A percentile compares a stretch with the other conserved stretches of the same genome.
phyloP scores from a whole-genome alignment of 306 rosid species.

The Lotus japonicus region DNA sequence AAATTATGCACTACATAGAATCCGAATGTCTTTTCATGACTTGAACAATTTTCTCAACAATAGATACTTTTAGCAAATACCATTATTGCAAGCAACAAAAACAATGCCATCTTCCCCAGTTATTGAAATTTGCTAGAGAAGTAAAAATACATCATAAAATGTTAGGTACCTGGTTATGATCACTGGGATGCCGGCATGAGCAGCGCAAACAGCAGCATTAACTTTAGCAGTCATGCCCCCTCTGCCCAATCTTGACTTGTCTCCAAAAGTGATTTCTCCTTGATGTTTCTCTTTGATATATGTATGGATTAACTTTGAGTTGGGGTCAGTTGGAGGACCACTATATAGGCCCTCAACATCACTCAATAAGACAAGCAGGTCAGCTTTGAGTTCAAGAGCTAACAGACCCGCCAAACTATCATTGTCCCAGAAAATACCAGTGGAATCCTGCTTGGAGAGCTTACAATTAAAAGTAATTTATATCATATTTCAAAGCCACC shows the following conservation, averaged over 20 bases:
- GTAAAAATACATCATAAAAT: constrained; percentile 1
- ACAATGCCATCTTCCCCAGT: too few species aligned
- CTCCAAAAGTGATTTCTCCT: constrained; percentile 82
- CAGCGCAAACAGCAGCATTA: constrained; percentile 77
- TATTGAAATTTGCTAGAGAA: background rate
- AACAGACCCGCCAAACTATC: constrained; percentile 91
- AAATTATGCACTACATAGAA: background rate
- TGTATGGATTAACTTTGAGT: constrained; percentile 80
- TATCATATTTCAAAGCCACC: background rate
- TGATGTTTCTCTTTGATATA: constrained; percentile 77
- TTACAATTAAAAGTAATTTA: constrained; percentile 22
- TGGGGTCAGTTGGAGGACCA: constrained; percentile 91
- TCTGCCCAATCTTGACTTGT: constrained; percentile 89
- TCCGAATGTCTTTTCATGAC: too few species aligned
- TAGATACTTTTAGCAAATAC: too few species aligned
- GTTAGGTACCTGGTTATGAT: constrained; percentile 71
- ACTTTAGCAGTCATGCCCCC: constrained; percentile 99
- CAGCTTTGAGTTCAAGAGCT: constrained; percentile 88
- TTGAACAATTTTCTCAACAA: too few species aligned
- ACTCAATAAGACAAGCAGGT: constrained; percentile 82
- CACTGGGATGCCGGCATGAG: constrained; percentile 76
- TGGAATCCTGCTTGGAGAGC: constrained; percentile 67
- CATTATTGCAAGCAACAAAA: too few species aligned
- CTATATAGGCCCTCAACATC: constrained; percentile 95
- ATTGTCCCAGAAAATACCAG: constrained; percentile 97